phyloP scores from a whole-genome alignment of 2,329 filamentous ascomycete genomes.

The Bipolaris bicolor region DNA sequence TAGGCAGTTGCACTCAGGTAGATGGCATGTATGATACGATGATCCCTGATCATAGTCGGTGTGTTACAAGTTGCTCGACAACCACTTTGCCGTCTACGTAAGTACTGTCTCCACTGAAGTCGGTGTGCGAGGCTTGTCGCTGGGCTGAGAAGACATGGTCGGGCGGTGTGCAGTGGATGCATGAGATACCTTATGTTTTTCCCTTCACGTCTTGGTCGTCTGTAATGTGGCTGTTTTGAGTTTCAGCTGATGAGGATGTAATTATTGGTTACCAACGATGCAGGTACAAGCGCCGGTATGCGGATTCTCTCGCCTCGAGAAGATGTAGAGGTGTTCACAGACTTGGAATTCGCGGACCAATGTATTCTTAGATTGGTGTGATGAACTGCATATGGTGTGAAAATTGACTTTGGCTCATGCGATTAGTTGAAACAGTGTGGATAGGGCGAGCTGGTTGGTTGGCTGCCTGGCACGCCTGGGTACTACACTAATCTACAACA shows the following conservation, averaged over 20 bases:
- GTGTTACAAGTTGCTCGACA: not conserved
- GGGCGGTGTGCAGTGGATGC: not conserved
- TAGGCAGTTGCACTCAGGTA: not conserved
- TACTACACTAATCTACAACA: too few species aligned
- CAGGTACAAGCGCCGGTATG: not conserved
- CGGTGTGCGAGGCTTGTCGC: not conserved
- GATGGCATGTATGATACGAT: not conserved
- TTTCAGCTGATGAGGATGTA: not conserved
- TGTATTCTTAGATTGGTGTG: too few species aligned
- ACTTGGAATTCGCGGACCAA: not conserved
- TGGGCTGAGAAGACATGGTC: not conserved
- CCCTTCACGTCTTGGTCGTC: not conserved
- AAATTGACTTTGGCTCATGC: too few species aligned
- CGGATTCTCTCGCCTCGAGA: not conserved
- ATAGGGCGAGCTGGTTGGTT: too few species aligned
- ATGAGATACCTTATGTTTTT: not conserved
- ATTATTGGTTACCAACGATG: not conserved
- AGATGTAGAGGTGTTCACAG: not conserved
- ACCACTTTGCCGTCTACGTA: not conserved
- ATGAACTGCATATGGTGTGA: too few species aligned
- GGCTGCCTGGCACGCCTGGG: too few species aligned
- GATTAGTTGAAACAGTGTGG: too few species aligned
- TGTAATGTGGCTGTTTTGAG: not conserved
- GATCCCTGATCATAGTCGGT: not conserved
- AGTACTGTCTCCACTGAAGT: not conserved